Base-by-base conservation (phyloP, 768 basidiomycete species). In the Lyophyllum semitale region DNA sequence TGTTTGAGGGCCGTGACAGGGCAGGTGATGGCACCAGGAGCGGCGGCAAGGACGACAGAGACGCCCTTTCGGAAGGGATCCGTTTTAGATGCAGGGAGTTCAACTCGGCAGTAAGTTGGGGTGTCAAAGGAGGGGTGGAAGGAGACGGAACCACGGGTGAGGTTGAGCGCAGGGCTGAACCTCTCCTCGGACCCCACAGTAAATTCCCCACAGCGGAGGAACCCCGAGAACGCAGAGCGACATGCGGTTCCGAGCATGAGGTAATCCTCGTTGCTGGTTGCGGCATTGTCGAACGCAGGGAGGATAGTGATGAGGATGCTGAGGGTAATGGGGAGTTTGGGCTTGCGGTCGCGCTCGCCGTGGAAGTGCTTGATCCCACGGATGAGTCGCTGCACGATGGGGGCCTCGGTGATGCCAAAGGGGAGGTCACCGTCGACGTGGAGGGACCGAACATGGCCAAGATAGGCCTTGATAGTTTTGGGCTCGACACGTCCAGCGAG, bases 1-100 rank as follows among this genome's bases (percentile, higher is more conserved):
- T n/a, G n/a, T 49, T 62, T 59, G 22, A 63, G 48, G n/a, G 62
- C 54, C 0, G 57, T 27, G 43, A 63, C 51, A 1, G 62, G 52
- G 33, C 61, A 62, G 6, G 60, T 58, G 35, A 46, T 29, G 35
- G 23, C 58, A 41, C 32, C 56, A 13, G 59, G 65, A 1, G 60
- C 64, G 4, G 60, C 55, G 1, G 70, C 64, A 15, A 72, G 26
- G 17, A n/a, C 3, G 13, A 55, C 32, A 4, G 35, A 20, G 44
- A 53, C 37, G 9, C 54, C 54, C 35, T 55, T 48, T 7, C 70
- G 61, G 52, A 75, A 76, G 1, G 72, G 72, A 61, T 75, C 70
- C 1, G 72, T 74, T 52, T 76, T 76, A 2, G 73, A 76, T 1
- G 64, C 59, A 3, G 72, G 71, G 1, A 76, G 61, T 2, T 61